Base-by-base conservation (phyloP, 805 yeast species). In the Isabelozyma pseudorhagii region DNA sequence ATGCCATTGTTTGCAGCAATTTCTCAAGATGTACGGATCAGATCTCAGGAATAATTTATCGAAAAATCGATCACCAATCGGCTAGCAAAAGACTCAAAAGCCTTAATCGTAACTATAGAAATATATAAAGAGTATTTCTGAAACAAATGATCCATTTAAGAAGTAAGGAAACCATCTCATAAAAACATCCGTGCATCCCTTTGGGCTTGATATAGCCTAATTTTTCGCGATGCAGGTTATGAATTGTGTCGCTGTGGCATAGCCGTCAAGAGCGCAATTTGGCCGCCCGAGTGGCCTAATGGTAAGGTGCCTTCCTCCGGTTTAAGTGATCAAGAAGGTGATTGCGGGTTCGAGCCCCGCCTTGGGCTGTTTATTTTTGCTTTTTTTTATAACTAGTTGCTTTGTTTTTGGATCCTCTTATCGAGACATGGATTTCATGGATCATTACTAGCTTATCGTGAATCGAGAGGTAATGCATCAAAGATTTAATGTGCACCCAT, bases 291-390 rank as follows among this genome's bases (percentile, higher is more conserved):
- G 84, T 81, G 85, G 86, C 84, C 85, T 80, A 81, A 81, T 72
- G 80, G 85, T 81, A 81, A 79, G 85, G 84, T 82, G 79, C 80
- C 75, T 79, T 79, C 79, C 74, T 81, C 86, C 86, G 86, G 85
- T 21, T 18, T 5, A 21, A 41, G 11, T 41, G 13, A 15, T 10
- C 31, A 13, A 71, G 81, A 76, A 75, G 72, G 76, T 73, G 86
- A 81, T 81, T 81, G 85, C 83, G 86, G 84, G 86, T 81, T 81
- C 86, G 85, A 81, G 83, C 81, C 86, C 85, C 84, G 84, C 84
- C 83, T 74, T 77, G 85, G 82, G 82, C 74, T 76, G 43, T 34
- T 52, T 53, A 55, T 53, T 51, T 57, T 50, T 25, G 28, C 42
- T 45, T 40, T 29, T 13, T 5, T 3, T 31, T 31, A 8, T 8